A percentile compares a stretch with the other conserved stretches of the same genome.
Evolutionary conservation across 768 basidiomycete genomes (phyloP).

Genomic region (Termitomyces sp.): DNA sequence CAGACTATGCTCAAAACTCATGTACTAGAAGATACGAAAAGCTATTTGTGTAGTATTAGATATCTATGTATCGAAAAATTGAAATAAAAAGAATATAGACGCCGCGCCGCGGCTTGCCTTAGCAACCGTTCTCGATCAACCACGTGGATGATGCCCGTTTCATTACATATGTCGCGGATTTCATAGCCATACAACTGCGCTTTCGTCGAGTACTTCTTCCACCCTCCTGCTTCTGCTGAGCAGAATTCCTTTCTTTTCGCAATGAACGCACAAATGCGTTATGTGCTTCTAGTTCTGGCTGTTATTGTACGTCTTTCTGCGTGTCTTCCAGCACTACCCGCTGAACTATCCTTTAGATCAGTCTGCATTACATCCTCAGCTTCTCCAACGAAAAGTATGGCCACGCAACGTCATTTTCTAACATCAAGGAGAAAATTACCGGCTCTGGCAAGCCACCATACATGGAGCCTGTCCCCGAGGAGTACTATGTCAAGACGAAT

Average conservation of each 20-base stretch:
- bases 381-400: constrained; percentile 68
- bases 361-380: constrained; percentile 63
- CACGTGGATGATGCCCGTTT: constrained; percentile 3
- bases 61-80: not conserved
- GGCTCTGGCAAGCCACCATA: constrained; percentile 42
- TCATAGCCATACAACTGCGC: constrained; percentile 3
- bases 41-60: constrained; percentile 27
- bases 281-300: constrained; percentile 48
- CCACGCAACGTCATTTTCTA: constrained; percentile 52
- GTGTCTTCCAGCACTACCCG: not conserved
- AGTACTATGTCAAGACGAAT: constrained; percentile 49
- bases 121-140: not conserved
- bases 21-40: constrained; percentile 39
- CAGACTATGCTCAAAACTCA: constrained; percentile 42
- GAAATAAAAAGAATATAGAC: not conserved
- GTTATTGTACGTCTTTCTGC: constrained; percentile 37
- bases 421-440: constrained; percentile 36
- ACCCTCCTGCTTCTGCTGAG: constrained; percentile 10
- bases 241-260: constrained; percentile 16
- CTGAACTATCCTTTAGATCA: constrained; percentile 33
- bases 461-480: constrained; percentile 57
- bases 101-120: too few species aligned
- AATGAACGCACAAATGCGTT: constrained; percentile 61
- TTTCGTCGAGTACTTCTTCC: not conserved
- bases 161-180: not conserved